Conservation (phyloP, 2,329 filamentous ascomycete genomes). For the Tolypocladium guangdongense region DNA sequence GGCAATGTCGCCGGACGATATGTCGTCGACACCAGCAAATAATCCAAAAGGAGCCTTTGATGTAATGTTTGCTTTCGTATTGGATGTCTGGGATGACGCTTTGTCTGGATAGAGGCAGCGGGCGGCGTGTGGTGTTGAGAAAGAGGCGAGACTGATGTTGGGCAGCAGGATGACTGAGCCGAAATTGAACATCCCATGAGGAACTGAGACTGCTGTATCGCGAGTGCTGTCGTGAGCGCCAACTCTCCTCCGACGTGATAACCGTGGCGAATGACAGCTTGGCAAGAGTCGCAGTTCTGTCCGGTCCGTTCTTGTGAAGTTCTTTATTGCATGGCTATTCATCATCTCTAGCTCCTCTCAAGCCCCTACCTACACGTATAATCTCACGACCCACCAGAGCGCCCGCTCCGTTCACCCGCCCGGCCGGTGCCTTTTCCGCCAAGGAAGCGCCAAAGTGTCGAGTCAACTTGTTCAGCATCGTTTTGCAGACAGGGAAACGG, state of each 20-base stretch:
- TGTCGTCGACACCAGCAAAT: constrained; percentile 64
- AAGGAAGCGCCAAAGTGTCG: neutral
- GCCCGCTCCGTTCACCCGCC: neutral
- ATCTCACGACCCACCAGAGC: neutral
- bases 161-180: neutral
- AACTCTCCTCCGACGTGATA: neutral
- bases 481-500: neutral
- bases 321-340: neutral
- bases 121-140: neutral
- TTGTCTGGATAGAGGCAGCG: no score
- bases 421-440: neutral
- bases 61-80: neutral
- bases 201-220: no score
- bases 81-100: neutral
- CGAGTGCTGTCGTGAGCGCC: no score
- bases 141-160: neutral
- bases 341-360: neutral
- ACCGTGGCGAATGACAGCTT: no score
- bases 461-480: no score
- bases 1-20: constrained; percentile 69
- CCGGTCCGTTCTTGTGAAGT: neutral
- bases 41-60: neutral
- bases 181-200: neutral
- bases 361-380: neutral
- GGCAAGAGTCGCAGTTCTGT: neutral